phyloP scores from a whole-genome alignment of 179 eudicot genomes.

The Beta corolliflora region DNA sequence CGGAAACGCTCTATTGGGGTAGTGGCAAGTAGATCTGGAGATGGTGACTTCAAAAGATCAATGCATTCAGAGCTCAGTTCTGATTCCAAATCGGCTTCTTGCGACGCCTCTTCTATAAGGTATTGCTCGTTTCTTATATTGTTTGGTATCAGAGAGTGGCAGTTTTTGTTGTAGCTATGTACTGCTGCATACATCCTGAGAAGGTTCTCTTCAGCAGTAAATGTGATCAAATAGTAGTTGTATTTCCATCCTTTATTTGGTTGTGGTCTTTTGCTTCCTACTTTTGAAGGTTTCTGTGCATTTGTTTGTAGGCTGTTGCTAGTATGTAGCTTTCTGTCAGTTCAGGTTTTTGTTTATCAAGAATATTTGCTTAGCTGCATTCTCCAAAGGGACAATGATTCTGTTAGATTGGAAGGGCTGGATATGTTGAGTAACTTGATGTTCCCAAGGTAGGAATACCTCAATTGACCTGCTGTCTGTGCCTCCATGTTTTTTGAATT shows the following conservation, averaged over 20 bases:
- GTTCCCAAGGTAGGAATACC: background rate
- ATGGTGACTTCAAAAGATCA: constrained; percentile 60
- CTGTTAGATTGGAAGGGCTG: constrained; percentile 2
- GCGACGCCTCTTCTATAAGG: constrained; percentile 60
- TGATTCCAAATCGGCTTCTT: constrained; percentile 51
- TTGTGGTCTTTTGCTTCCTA: constrained; percentile 3
- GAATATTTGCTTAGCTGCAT: background rate
- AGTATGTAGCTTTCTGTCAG: background rate
- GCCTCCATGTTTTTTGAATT: background rate
- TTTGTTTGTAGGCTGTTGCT: background rate
- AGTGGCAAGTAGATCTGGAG: constrained; percentile 49
- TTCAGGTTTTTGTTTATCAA: background rate
- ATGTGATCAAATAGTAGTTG: background rate
- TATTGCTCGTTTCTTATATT: constrained; percentile 21
- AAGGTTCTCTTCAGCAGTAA: background rate
- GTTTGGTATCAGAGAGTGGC: background rate
- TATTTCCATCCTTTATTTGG: background rate
- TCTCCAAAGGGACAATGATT: background rate
- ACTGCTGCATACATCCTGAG: background rate
- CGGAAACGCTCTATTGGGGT: constrained; percentile 83
- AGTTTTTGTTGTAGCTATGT: background rate
- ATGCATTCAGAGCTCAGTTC: constrained; percentile 49
- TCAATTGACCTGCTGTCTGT: background rate
- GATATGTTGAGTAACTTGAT: background rate
- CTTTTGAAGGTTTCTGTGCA: background rate